These are phyloP conservation scores for Aspergillus felis DNA, from an alignment of 2,329 filamentous ascomycete genomes.

Conservation along the genomic window DNA sequence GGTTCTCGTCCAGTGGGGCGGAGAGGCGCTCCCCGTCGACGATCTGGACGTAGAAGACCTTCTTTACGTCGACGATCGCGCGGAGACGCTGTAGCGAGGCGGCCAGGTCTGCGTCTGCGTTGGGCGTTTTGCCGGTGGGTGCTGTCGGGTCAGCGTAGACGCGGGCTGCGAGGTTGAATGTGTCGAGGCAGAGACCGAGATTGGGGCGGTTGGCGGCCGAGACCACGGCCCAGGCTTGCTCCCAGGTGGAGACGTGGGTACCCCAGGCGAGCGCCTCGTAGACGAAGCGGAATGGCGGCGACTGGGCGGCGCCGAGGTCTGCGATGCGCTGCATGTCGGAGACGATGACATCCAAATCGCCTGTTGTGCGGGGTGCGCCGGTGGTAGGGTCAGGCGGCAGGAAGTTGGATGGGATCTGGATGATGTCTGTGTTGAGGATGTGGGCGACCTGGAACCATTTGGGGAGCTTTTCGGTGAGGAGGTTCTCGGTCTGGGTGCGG, in stretches of 20 bases:
- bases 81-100: conserved; percentile 55
- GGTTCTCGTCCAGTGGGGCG: conserved; percentile 53
- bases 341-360: conserved; percentile 55
- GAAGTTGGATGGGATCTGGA: conserved; percentile 71
- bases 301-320: conserved; percentile 59
- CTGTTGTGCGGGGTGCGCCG: conserved; percentile 43
- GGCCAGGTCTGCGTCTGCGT: conserved; percentile 54
- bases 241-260: conserved; percentile 67
- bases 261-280: conserved; percentile 74
- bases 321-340: conserved; percentile 62
- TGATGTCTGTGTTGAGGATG: conserved; percentile 64
- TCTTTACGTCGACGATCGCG: conserved; percentile 54
- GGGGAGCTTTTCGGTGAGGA: conserved; percentile 58
- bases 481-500: conserved; percentile 52
- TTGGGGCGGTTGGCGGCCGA: conserved; percentile 62
- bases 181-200: conserved; percentile 74
- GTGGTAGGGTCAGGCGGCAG: conserved; percentile 39
- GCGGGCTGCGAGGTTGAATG: conserved; percentile 70
- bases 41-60: conserved; percentile 73
- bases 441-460: conserved; percentile 67
- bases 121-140: conserved; percentile 47
- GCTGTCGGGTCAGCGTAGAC: conserved; percentile 66
- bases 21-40: conserved; percentile 66
- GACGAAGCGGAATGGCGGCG: conserved; percentile 61
- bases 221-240: conserved; percentile 66